phyloP scores from a whole-genome alignment of 495 filamentous ascomycete genomes.

The Corynascus novoguineensis region DNA sequence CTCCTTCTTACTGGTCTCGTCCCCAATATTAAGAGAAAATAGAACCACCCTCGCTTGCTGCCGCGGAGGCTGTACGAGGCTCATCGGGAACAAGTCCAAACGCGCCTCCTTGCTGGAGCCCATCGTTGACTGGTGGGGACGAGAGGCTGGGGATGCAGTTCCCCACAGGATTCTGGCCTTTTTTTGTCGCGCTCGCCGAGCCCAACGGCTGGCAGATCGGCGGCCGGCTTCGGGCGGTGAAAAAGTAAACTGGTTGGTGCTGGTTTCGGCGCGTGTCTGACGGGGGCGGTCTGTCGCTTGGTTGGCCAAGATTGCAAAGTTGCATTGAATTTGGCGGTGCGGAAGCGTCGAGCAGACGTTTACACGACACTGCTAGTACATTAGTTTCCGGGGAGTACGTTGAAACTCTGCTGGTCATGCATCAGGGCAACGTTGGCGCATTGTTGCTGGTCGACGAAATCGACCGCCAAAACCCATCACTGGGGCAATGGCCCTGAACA shows the following conservation, averaged over 20 bases:
- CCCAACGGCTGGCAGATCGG: not conserved
- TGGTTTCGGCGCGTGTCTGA: not conserved
- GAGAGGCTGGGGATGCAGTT: not conserved
- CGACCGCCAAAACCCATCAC: slow-evolving; percentile 1
- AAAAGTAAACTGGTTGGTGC: not conserved
- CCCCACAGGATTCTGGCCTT: slow-evolving; percentile 11
- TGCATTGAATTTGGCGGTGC: slow-evolving; percentile 11
- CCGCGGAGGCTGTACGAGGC: not conserved
- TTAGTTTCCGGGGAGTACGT: no score
- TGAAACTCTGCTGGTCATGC: no score
- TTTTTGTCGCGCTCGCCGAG: not conserved
- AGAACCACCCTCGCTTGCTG: not conserved
- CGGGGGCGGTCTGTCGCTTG: not conserved
- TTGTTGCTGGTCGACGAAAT: not conserved
- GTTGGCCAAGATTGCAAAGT: slow-evolving; percentile 24
- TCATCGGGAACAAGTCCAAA: slow-evolving; percentile 9
- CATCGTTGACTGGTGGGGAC: slow-evolving; percentile 1
- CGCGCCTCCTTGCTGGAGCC: slow-evolving; percentile 6
- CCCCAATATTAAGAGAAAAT: not conserved
- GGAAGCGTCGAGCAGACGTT: no score
- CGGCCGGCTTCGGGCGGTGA: slow-evolving; percentile 8
- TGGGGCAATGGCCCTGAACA: not conserved
- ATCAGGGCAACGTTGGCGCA: not conserved
- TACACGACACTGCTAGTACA: no score
- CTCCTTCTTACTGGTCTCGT: not conserved